phyloP scores from a whole-genome alignment of 345 rosid genomes.

The Pelargonium nanum region DNA sequence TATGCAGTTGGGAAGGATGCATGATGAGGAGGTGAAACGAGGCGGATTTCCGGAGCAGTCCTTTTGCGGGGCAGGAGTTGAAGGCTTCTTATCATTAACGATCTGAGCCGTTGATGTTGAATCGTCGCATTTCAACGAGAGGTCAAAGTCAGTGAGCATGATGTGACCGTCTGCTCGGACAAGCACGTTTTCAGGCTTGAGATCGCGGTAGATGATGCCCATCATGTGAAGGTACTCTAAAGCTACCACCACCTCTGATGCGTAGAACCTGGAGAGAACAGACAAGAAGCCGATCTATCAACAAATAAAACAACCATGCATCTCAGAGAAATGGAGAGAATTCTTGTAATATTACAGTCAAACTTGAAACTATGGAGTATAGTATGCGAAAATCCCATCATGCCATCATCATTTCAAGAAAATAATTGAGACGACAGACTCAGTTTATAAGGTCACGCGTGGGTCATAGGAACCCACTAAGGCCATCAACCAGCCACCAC shows the following conservation, averaged over 20 bases:
- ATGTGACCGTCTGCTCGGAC: slow-evolving; percentile 89
- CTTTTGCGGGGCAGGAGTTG: slow-evolving; percentile 15
- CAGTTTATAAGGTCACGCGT: too few species aligned
- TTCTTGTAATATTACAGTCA: too few species aligned
- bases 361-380: too few species aligned
- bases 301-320: too few species aligned
- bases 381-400: too few species aligned
- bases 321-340: too few species aligned
- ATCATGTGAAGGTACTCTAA: slow-evolving; percentile 94
- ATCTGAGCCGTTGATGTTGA: slow-evolving; percentile 61
- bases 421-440: too few species aligned
- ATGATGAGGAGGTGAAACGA: slow-evolving; percentile 54
- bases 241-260: slow-evolving; percentile 82
- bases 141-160: slow-evolving; percentile 91
- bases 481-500: too few species aligned
- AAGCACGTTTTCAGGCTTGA: slow-evolving; percentile 86
- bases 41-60: slow-evolving; percentile 29
- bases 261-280: slow-evolving; percentile 92
- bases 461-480: too few species aligned
- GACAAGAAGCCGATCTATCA: too few species aligned
- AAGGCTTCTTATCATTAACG: slow-evolving; percentile 25
- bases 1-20: slow-evolving; percentile 75
- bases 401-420: too few species aligned
- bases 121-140: slow-evolving; percentile 70
- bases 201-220: slow-evolving; percentile 86